Percentiles rank a stretch among this genome's conserved stretches.
phyloP scores from a whole-genome alignment of 257 asterid genomes.

The Voacanga thouarsii region DNA sequence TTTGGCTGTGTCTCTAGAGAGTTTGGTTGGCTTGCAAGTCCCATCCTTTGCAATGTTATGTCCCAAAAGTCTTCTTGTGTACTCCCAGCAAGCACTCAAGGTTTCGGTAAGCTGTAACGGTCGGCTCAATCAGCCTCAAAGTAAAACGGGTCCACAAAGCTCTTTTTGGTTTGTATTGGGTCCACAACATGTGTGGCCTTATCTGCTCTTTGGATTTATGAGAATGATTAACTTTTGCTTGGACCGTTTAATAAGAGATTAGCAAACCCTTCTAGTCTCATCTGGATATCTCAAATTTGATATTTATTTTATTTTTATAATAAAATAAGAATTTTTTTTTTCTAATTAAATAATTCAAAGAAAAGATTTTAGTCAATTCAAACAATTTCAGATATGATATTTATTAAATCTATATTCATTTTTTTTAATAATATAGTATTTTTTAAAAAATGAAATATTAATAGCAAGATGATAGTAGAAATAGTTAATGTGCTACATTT shows the following conservation, averaged over 20 bases:
- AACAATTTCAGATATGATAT: no score
- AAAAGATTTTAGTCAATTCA: no score
- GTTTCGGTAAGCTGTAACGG: constrained; percentile 75
- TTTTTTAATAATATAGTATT: no score
- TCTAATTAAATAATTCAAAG: no score
- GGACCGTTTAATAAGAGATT: constrained; percentile 14
- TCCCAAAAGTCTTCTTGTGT: constrained; percentile 58
- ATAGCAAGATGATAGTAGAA: no score
- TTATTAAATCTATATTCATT: no score
- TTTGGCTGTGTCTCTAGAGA: no score
- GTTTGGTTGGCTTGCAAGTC: neutral
- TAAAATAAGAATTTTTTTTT: no score
- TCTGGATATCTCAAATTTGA: no score
- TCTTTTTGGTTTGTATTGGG: constrained; percentile 24
- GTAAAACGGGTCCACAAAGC: constrained; percentile 19
- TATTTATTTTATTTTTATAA: no score
- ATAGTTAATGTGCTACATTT: no score
- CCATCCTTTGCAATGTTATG: constrained; percentile 23
- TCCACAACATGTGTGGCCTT: constrained; percentile 38
- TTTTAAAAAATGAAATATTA: no score
- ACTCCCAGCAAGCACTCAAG: constrained; percentile 46
- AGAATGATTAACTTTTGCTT: constrained; percentile 38
- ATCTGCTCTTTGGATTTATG: constrained; percentile 41
- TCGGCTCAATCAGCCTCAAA: constrained; percentile 46
- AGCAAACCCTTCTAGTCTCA: neutral